Base-by-base conservation (phyloP, 73 alveolate genomes). In the Blepharisma japonicum region DNA sequence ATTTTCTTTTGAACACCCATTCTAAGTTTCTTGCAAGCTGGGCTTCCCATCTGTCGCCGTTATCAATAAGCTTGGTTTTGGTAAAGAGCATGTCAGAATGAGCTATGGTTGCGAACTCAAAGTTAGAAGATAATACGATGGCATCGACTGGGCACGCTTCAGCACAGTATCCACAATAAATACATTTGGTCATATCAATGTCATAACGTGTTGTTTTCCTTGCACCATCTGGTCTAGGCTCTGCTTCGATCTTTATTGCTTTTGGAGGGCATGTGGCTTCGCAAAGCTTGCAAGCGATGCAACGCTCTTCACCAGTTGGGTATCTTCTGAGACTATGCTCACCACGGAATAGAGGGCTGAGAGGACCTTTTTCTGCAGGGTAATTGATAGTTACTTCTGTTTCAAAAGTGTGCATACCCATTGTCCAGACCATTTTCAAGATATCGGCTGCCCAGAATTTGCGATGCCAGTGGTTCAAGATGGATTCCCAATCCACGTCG, bases 121-220 rank as follows among this genome's bases (percentile, higher is more conserved):
- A 90, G 86, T 92, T 92, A 18, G 93, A 87, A 9, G 91, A 88
- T 91, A 84, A 55, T 7, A 92, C 98, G 66, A 92, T 92, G 9
- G 98, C 98, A 84, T 92, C 98, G 25, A 92, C 98, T 27, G 98
- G 98, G 87, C 98, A 92, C 38, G 98, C 96, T 80, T 92, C 98
- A 70, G 87, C 81, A 45, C 98, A 92, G 79, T 87, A 85, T 47
- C 98, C 98, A 84, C 98, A 92, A 83, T 71, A 92, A 53, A 92
- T 92, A 80, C 98, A 92, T 77, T 92, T 92, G n/a, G 98, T 92
- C 93, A 92, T 83, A 80, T 92, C 98, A 68, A 92, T 87, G 66
- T 92, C 98, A 68, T 92, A 92, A 70, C 95, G 83, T 20, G 94
- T 92, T 4, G 98, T 92, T 55, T 95, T 84, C 80, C 98, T 86